These are phyloP conservation scores for Dryadomyces quercus-mongolicae DNA, from an alignment of 2,329 filamentous ascomycete species.

Conservation along the genomic window DNA sequence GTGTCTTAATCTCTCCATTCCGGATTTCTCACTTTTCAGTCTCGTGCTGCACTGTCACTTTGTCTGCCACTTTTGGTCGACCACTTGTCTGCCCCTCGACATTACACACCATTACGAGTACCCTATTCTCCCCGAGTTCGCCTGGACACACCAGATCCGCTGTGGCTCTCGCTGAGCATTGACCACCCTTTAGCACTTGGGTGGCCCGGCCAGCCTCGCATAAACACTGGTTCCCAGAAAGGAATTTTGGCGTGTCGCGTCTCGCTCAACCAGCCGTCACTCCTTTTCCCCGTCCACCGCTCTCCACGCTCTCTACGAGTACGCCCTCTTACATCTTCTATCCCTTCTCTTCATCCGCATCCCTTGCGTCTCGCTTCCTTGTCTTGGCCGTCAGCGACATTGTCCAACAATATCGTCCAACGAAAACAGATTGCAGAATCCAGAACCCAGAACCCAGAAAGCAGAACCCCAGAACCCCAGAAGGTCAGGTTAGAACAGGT, in stretches of 20 bases:
- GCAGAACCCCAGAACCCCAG: no score
- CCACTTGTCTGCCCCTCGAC: not conserved
- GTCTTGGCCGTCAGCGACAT: no score
- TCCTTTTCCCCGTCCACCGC: not conserved
- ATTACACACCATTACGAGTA: not conserved
- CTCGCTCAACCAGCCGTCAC: not conserved
- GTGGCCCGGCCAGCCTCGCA: slow-evolving; percentile 9
- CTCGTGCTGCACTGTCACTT: no score
- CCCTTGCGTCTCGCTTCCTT: not conserved
- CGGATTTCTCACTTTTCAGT: no score
- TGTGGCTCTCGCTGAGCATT: not conserved
- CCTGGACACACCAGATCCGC: not conserved
- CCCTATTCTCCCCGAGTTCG: not conserved
- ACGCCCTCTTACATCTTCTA: not conserved
- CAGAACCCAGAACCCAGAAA: no score
- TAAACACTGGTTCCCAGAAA: slow-evolving; percentile 8
- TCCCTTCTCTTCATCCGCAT: not conserved
- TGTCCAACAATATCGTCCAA: no score
- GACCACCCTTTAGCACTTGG: not conserved
- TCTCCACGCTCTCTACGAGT: not conserved
- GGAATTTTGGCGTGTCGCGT: slow-evolving; percentile 10
- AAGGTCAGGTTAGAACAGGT: no score
- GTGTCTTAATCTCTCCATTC: no score
- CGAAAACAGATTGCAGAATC: no score
- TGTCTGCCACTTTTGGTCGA: not conserved